Evolutionary conservation across 2,329 filamentous ascomycete species (phyloP), one percentile per base, ranked within the genome.

Genomic region (Fusarium denticulatum): DNA sequence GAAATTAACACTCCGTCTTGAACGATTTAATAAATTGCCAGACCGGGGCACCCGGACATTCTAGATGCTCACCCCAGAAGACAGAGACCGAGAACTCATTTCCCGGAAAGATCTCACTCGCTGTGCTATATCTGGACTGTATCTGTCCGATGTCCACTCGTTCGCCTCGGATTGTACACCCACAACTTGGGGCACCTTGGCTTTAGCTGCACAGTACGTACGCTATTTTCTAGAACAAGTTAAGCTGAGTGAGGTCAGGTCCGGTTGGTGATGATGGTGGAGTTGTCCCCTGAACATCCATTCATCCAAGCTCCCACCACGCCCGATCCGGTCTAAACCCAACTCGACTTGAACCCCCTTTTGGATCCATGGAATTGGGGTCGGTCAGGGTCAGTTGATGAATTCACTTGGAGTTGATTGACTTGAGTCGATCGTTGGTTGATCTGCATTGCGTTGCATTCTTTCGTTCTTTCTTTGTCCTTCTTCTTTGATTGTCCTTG

Each of bases 331-430:
- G 61, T 64, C 64, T 72, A 66, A 72, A 64, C 59, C 56, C 65
- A 75, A 58, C 66, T 62, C 73, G 67, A 68, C 67, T 60, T 76
- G 66, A 77, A 75, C 73, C 73, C 76, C 76, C 76, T 76, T 78
- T 78, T 62, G 69, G 71, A 69, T 36, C 56, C 42, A 34, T 66
- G 52, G 64, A 67, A 67, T 67, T 67, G 63, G 46, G 62, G 59
- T 61, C 62, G 42, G 39, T 66, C 53, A 45, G 56, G 47, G 49
- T 61, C 65, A 52, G 45, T 64, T 45, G 63, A 61, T 56, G 62
- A 67, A 60, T 59, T 47, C 58, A 69, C 59, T 46, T 50, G 45
- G 45, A 50, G 39, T 66, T 69, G 56, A 58, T 71, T 73, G 37
- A 56, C 39, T 61, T 67, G 57, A 67, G 60, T 52, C 56, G 49